These are phyloP conservation scores for Hapsidospora chrysogenum DNA, from an alignment of 495 filamentous ascomycete genomes.

Conservation along the genomic window DNA sequence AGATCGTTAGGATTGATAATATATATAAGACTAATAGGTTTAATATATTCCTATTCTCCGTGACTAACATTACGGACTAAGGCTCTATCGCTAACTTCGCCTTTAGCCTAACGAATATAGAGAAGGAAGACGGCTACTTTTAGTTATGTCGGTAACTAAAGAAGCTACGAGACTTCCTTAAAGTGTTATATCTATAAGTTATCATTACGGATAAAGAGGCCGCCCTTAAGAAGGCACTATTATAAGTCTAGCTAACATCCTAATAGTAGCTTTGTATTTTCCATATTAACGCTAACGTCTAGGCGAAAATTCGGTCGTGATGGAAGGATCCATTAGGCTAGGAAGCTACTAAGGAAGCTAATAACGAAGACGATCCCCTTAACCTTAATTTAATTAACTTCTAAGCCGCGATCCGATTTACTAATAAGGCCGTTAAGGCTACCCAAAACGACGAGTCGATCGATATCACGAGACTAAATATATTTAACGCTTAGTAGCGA, in stretches of 20 bases:
- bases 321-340: neutral
- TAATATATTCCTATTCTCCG: constrained; percentile 1
- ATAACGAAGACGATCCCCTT: neutral
- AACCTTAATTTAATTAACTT: constrained; percentile 1
- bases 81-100: constrained; percentile 1
- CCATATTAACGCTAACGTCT: constrained; percentile 3
- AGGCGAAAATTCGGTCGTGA: constrained; percentile 1
- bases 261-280: constrained; percentile 2
- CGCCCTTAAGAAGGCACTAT: neutral
- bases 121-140: neutral
- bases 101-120: constrained; percentile 1
- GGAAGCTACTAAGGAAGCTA: neutral
- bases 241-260: neutral
- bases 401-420: too few relatives aligned
- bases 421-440: too few relatives aligned
- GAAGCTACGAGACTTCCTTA: neutral
- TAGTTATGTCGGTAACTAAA: neutral
- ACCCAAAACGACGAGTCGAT: neutral
- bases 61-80: neutral
- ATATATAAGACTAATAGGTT: constrained; percentile 3
- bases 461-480: neutral
- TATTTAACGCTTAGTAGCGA: neutral
- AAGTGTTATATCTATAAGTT: neutral
- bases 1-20: constrained; percentile 1
- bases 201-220: neutral